Evolutionary conservation across 2,329 filamentous ascomycete genomes (phyloP).

Genomic region (Hypoxylon sp.): DNA sequence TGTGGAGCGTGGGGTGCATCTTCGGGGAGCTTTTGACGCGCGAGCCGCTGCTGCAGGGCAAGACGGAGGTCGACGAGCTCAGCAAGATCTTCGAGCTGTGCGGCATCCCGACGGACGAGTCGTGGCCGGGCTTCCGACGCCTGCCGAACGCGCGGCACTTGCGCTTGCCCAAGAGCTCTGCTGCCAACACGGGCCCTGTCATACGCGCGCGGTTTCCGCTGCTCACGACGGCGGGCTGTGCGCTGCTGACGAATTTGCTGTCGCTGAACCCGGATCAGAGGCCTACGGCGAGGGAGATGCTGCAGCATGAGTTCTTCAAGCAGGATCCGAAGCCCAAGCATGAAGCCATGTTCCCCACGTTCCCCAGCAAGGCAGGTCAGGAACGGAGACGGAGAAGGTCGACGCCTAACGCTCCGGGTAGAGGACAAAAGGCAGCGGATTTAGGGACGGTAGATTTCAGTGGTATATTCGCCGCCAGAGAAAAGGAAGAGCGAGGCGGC

Average conservation of each 20-base stretch:
- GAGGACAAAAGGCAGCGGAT: slow-evolving; percentile 76
- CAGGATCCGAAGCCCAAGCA: slow-evolving; percentile 93
- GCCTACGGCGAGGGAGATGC: slow-evolving; percentile 79
- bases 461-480: slow-evolving; percentile 77
- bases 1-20: slow-evolving; percentile 97
- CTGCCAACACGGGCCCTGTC: slow-evolving; percentile 63
- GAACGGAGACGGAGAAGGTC: slow-evolving; percentile 81
- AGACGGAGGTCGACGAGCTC: slow-evolving; percentile 93
- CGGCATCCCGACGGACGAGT: slow-evolving; percentile 84
- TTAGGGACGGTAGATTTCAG: slow-evolving; percentile 75
- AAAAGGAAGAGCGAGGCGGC: slow-evolving; percentile 75
- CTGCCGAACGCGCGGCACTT: slow-evolving; percentile 89
- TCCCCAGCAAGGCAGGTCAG: slow-evolving; percentile 93
- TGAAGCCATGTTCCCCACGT: slow-evolving; percentile 94
- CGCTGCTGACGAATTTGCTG: slow-evolving; percentile 78
- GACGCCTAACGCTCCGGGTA: slow-evolving; percentile 85
- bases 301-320: slow-evolving; percentile 86
- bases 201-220: slow-evolving; percentile 85
- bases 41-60: slow-evolving; percentile 86
- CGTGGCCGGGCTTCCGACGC: slow-evolving; percentile 88
- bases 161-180: slow-evolving; percentile 71
- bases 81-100: slow-evolving; percentile 90
- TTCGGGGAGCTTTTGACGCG: slow-evolving; percentile 91
- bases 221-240: slow-evolving; percentile 80
- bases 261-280: slow-evolving; percentile 80